Evolutionary conservation across 345 rosid genomes (phyloP), one percentile per base, ranked within the genome.

Genomic region (Odontarrhena argentea): DNA sequence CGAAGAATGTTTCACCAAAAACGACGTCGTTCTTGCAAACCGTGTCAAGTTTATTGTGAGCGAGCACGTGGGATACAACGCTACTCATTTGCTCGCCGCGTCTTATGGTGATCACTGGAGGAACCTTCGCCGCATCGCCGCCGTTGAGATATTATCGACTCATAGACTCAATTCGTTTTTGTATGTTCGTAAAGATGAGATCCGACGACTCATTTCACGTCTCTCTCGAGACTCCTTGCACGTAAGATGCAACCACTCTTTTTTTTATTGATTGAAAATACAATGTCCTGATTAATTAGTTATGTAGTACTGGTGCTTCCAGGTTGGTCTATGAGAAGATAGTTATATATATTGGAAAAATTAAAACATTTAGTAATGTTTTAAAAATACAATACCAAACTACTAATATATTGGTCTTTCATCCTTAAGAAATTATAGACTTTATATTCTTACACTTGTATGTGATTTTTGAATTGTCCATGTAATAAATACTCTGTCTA

Each of bases 101-200:
- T 57, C 83, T 12, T 83, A 85, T 53, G 86, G 87, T 0, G 79
- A 80, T 43, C 83, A 79, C 34, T 85, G 91, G 87, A 78, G 87
- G 63, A 85, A 83, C 71, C 84, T 79, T 8, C 84, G 85, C 42
- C 82, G 83, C 34, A 78, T 81, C 36, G 28, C 71, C 26, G 60
- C 84, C 24, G 18, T 76, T 0, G 84, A 83, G 26, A 58, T 85
- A 32, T 60, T 85, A 63, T 79, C 86, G 3, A 28, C 74, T 0
- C 60, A 48, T 49, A 78, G 82, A 30, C 76, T 83, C 0, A 77
- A 80, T 47, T 24, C 0, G 10, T 76, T 78, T 49, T 7, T 42
- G 7, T 7, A 51, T 32, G 43, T 74, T 36, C 63, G 86, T 12
- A 55, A 62, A 9, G 82, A 85, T 11, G 87, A 83, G 71, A 65